Evolutionary conservation across 164 flowering plant species (phyloP).

Genomic region (Vitis riparia): DNA sequence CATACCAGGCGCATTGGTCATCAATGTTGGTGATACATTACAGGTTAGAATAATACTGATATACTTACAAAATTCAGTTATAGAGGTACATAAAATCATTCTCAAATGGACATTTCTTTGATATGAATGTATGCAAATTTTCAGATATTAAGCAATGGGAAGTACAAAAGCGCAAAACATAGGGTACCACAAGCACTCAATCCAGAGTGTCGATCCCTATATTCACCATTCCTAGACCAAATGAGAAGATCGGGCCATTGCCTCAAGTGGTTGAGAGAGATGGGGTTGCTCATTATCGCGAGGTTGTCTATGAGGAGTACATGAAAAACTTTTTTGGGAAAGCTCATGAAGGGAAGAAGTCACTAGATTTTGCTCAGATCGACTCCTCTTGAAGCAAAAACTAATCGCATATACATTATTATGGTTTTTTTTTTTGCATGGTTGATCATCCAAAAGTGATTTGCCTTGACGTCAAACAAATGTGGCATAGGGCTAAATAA

Average conservation of each 20-base stretch:
- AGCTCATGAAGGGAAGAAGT: constrained; percentile 44
- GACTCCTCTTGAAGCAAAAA: too few relatives aligned
- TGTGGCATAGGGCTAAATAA: too few relatives aligned
- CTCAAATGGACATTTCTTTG: too few relatives aligned
- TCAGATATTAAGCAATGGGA: constrained; percentile 50
- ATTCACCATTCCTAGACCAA: constrained; percentile 23
- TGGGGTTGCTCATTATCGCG: constrained; percentile 31
- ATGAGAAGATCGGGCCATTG: constrained; percentile 33
- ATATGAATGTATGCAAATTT: neutral
- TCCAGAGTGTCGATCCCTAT: constrained; percentile 43
- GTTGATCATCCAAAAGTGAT: too few relatives aligned
- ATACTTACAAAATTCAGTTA: too few relatives aligned
- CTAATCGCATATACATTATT: too few relatives aligned
- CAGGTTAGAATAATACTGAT: too few relatives aligned
- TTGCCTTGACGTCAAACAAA: too few relatives aligned
- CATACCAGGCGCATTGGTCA: constrained; percentile 40
- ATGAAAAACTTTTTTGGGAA: constrained; percentile 35
- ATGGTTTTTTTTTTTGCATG: too few relatives aligned
- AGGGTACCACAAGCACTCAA: constrained; percentile 31
- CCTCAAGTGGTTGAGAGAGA: constrained; percentile 29
- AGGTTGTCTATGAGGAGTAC: constrained; percentile 36
- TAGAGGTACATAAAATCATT: too few relatives aligned
- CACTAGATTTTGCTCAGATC: constrained; percentile 36
- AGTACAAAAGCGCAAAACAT: constrained; percentile 46
- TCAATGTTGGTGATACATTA: constrained; percentile 40